Base-by-base conservation (phyloP, 139 green algal genomes). In the Volvox reticuliferus region DNA sequence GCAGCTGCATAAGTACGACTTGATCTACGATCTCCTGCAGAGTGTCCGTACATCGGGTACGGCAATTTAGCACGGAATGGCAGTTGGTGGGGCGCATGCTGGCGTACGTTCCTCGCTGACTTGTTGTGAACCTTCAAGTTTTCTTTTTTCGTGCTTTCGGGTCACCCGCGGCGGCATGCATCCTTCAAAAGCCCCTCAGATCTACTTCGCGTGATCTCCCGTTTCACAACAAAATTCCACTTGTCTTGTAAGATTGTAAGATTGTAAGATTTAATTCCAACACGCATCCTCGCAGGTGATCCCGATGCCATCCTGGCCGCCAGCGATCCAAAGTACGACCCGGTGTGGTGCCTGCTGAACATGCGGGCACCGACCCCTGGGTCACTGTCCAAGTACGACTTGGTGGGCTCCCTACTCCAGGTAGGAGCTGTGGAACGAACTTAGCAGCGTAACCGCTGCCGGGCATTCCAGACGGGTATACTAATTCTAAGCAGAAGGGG, bases 261-360 rank as follows among this genome's bases (percentile, higher is more conserved):
- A n/a, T n/a, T n/a, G n/a, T n/a, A n/a, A 55, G 9, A 55, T 14
- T 55, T 9, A 55, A 55, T 14, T 55, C 44, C 44, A 55, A 14
- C 44, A 55, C 44, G 44, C n/a, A 55, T 55, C 44, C 44, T 5
- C 24, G 1, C 87, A 91, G 87, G 77, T n/a, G 87, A 91, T 17
- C 87, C 87, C 16, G 77, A 32, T 16, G 77, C 77, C 62, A 91
- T 87, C 62, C 35, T 91, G 77, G 63, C 75, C 28, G 63, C 62
- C 63, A 50, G 28, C 24, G 77, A 91, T 76, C 87, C 87, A 63
- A 87, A 87, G 87, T 91, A 91, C 87, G 87, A 91, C 77, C 77
- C 77, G 22, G 87, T 91, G 63, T 91, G 87, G 87, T 36, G 26
- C 26, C 77, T 91, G 77, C 76, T 91, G 33, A 80, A 86, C 77